Base-by-base conservation (phyloP, 768 basidiomycete species). In the Trametes punicea region DNA sequence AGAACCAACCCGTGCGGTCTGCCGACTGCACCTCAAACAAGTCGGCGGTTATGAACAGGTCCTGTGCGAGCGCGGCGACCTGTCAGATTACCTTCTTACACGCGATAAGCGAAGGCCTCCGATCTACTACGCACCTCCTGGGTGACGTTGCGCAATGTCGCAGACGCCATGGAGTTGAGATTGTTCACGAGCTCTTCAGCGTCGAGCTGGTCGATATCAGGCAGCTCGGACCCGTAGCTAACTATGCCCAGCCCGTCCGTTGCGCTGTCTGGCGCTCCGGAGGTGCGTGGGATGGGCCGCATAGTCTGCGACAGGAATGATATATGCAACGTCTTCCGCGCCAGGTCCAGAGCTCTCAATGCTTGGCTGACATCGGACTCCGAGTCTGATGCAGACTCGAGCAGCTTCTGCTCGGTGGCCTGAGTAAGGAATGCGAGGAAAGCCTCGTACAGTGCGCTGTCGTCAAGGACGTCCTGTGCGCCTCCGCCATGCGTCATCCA, bases 1-100 rank as follows among this genome's bases (percentile, higher is more conserved):
- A 73, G 69, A 91, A 88, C 90, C 91, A 93, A 2, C 88, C 91
- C 2, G 81, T 85, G 29, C 84, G 81, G 67, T 93, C 91, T 15
- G 82, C 80, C 2, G 81, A 84, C 68, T 93, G 91, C 0, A 90
- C 81, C 69, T 93, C 91, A 9, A 93, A 76, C 16, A 92, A 70
- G 67, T 93, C 91, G 4, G 84, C 81, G 6, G 87, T 84, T 39
- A 85, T 75, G 63, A 90, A 87, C 33, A 93, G 74, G 70, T 93
- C 90, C 88, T 92, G 57, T 40, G n/a, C n/a, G n/a, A 1, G 31
- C 30, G 30, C 47, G 49, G 40, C 23, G 29, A 49, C 55, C 42
- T 38, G 62, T 53, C 39, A 54, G 46, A 38, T 34, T 27, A 21
- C 44, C 48, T 44, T 55, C 30, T 6, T 21, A 49, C 15, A 18